Base-by-base conservation (phyloP, 495 filamentous ascomycete species). In the Podospora fimiseda region DNA sequence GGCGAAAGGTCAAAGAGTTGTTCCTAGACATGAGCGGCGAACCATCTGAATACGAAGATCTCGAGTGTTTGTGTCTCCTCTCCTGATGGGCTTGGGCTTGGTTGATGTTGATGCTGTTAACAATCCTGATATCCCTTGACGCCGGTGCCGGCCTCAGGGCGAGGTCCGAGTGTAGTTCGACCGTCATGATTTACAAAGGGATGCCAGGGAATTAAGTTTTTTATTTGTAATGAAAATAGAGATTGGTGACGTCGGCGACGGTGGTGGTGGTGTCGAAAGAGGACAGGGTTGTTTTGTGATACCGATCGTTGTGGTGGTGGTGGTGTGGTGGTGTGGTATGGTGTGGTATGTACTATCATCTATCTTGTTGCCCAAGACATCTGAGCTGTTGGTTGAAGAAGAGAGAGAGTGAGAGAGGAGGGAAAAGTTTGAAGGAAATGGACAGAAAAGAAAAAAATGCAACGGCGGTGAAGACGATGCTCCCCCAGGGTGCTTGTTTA, bases 31-130 rank as follows among this genome's bases (percentile, higher is more conserved):
- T 60, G 20, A 76, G 70, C n/a, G 74, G 74, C 3, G 74, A 78
- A 16, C 60, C 62, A 23, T 78, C 74, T 33, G 74, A 76, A 49
- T 78, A 76, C 3, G 74, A 78, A 33, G 74, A 78, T 33, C 74
- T 61, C n/a, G 74, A 74, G 58, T 78, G 74, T 48, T 78, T 78
- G 60, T 78, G 74, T 54, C 68, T 62, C 50, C 63, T 66, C 42
- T 67, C 61, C 14, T 23, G 16, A 22, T 71, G 54, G 58, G 56
- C 43, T 54, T 63, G 40, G n/a, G n/a, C n/a, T n/a, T n/a, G n/a
- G n/a, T n/a, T n/a, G n/a, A n/a, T n/a, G 61, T 54, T 50, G 55
- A 63, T 33, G 61, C 49, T 56, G 60, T 60, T 56, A 43, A 47
- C 55, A 33, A 58, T 69, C 44, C 60, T 61, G 55, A 70, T 69